phyloP scores from a whole-genome alignment of 768 basidiomycete genomes.

The Phaeolepiota aurea region DNA sequence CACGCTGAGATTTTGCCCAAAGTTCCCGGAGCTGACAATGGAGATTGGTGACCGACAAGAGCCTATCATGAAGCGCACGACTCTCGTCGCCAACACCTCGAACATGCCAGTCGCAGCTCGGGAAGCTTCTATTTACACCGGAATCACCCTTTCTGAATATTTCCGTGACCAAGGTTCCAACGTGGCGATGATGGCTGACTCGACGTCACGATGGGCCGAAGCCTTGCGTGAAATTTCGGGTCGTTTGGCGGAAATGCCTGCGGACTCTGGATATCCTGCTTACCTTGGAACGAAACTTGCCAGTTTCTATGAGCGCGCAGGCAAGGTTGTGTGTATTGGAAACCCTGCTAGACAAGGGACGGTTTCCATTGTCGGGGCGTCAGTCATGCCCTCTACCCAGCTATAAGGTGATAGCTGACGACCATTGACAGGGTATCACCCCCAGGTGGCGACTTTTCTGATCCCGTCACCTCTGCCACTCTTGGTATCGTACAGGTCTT shows the following conservation, averaged over 20 bases:
- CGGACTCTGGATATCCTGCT: slow-evolving; percentile 98
- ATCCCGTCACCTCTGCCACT: slow-evolving; percentile 96
- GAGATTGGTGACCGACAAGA: slow-evolving; percentile 89
- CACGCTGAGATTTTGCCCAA: slow-evolving; percentile 3
- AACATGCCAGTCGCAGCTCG: slow-evolving; percentile 99
- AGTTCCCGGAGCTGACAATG: slow-evolving; percentile 91
- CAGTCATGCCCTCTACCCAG: slow-evolving; percentile 26
- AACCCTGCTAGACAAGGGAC: slow-evolving; percentile 84
- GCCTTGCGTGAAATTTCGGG: slow-evolving; percentile 98
- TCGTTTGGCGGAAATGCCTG: slow-evolving; percentile 99
- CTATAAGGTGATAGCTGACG: slow-evolving; percentile 4
- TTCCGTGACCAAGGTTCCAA: slow-evolving; percentile 98
- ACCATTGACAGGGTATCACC: slow-evolving; percentile 73
- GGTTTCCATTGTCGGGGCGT: slow-evolving; percentile 99
- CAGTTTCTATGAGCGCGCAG: slow-evolving; percentile 97
- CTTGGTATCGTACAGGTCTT: slow-evolving; percentile 99
- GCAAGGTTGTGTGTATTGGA: slow-evolving; percentile 89
- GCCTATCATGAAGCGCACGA: slow-evolving; percentile 99
- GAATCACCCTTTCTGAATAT: slow-evolving; percentile 97
- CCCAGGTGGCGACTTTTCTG: slow-evolving; percentile 98
- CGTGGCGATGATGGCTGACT: slow-evolving; percentile 99
- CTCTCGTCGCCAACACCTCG: slow-evolving; percentile 97
- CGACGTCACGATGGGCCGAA: slow-evolving; percentile 98
- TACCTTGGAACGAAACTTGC: slow-evolving; percentile 95
- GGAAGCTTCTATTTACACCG: slow-evolving; percentile 99